phyloP scores from a whole-genome alignment of 2,329 filamentous ascomycete genomes.

The Cordyceps cicadae region DNA sequence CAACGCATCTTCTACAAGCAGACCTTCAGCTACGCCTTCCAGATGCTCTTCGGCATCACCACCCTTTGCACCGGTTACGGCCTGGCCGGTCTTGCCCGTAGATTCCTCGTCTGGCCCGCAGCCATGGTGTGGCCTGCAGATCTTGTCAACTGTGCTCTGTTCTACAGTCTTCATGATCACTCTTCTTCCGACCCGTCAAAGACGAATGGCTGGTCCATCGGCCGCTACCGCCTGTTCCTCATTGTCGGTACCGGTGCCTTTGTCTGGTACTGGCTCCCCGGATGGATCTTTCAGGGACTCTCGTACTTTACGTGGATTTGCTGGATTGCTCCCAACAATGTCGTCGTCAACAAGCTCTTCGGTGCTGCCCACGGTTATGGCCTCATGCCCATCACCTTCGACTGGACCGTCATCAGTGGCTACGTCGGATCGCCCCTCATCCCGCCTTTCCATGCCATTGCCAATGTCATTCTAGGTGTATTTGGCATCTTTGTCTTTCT shows the following conservation, averaged over 20 bases:
- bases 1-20: conserved; percentile 51
- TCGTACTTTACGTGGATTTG: conserved; percentile 55
- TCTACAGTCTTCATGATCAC: conserved; percentile 40
- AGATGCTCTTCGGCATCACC: conserved; percentile 45
- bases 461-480: conserved; percentile 45
- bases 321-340: conserved; percentile 52
- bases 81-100: conserved; percentile 44
- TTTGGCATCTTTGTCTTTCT: conserved; percentile 47
- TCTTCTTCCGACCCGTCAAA: conserved; percentile 38
- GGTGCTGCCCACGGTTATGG: conserved; percentile 51
- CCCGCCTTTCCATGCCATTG: conserved; percentile 46
- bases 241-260: conserved; percentile 44
- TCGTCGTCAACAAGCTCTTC: conserved; percentile 55
- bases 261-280: conserved; percentile 54
- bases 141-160: conserved; percentile 44
- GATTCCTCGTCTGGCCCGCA: conserved; percentile 46
- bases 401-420: conserved; percentile 40
- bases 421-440: conserved; percentile 43
- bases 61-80: conserved; percentile 51
- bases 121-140: conserved; percentile 52
- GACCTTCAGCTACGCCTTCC: conserved; percentile 45
- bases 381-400: conserved; percentile 53
- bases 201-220: conserved; percentile 53
- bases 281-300: conserved; percentile 54
- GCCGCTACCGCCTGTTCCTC: conserved; percentile 56